Evolutionary conservation across 768 basidiomycete species (phyloP), one percentile per base, ranked within the genome.

Genomic region (Psilocybe cyanescens): DNA sequence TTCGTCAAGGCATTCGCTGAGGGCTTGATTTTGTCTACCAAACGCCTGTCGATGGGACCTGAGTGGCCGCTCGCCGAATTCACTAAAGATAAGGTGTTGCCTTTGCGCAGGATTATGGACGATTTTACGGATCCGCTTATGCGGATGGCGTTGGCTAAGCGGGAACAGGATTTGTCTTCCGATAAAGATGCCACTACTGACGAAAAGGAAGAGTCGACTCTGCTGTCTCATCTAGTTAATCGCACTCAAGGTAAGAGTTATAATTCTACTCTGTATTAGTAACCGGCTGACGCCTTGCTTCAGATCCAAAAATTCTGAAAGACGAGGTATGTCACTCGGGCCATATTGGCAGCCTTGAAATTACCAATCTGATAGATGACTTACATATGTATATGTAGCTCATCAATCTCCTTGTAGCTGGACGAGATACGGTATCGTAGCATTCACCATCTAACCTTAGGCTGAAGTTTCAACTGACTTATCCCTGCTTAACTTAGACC

Each of bases 51-150:
- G 8, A 74, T 75, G 28, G 81, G 82, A 4, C 62, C 56, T 0
- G 65, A 74, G 28, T 76, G 75, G 74, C 72, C 71, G 2, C 55
- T 74, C 17, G 67, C 67, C 1, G 87, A 90, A 67, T 80, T 88
- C 53, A 81, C 76, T 76, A 63, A 71, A 19, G 85, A 88, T 71
- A 75, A 72, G 48, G 76, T 81, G 29, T 68, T 69, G 62, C 71
- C 74, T 53, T 74, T 75, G 45, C 79, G 85, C 74, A 69, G 71
- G 28, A 72, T 81, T n/a, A 79, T 87, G 33, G 73, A 81, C 52
- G 70, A 65, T 2, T 85, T 84, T 67, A 76, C 86, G 19, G 77
- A 82, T 50, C 85, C 84, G 3, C 77, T 89, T 48, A 55, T 88
- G 61, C 58, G 69, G 48, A 75, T 78, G 29, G 84, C 81, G 4